These are phyloP conservation scores for Hondaea fermentalgiana DNA, from an alignment of 108 stramenopile species.

Conservation along the genomic window DNA sequence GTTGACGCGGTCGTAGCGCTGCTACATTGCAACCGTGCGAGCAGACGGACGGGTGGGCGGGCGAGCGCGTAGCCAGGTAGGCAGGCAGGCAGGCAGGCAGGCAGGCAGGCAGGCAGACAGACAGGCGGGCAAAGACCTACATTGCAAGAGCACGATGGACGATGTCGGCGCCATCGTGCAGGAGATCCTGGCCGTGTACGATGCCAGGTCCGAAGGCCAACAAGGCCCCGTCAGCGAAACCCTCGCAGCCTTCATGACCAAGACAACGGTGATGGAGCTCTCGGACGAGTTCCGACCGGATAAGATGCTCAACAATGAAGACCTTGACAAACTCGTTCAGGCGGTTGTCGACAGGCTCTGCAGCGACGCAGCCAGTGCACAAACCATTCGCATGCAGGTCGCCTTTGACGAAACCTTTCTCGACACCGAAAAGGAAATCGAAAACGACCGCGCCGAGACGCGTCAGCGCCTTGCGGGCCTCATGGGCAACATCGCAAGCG, in stretches of 20 bases:
- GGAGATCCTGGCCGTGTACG: slow-evolving; percentile 37
- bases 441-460: not conserved
- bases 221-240: slow-evolving; percentile 30
- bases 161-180: slow-evolving; percentile 42
- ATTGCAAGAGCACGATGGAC: slow-evolving; percentile 30
- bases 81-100: too few species aligned
- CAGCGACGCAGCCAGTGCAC: not conserved
- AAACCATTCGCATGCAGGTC: slow-evolving; percentile 13
- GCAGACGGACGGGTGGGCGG: too few species aligned
- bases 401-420: not conserved
- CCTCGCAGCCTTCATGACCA: slow-evolving; percentile 46
- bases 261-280: slow-evolving; percentile 8
- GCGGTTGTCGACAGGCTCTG: slow-evolving; percentile 15
- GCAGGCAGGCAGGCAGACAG: too few species aligned
- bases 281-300: not conserved
- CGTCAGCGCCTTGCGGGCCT: slow-evolving; percentile 23
- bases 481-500: slow-evolving; percentile 17
- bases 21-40: too few species aligned
- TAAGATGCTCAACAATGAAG: slow-evolving; percentile 23
- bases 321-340: slow-evolving; percentile 37
- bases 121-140: not conserved
- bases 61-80: too few species aligned
- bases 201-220: not conserved
- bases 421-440: not conserved
- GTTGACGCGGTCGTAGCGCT: too few species aligned